Base-by-base conservation (phyloP, 108 stramenopile genomes). In the Aureococcus anophagefferens region DNA sequence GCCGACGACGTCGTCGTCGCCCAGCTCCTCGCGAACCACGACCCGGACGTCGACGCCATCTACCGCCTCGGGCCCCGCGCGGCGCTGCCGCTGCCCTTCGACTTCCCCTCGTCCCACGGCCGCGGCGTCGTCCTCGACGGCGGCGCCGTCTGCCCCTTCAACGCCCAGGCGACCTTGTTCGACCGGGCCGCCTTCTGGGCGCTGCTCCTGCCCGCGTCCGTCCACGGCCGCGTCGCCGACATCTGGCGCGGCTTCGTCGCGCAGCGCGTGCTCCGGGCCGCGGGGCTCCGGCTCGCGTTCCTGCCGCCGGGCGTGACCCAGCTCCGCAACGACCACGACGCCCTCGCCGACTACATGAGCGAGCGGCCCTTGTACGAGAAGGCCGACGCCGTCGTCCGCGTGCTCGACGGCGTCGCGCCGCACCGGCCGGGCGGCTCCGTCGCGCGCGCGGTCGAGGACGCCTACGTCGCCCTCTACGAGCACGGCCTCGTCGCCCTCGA, bases 211-310 rank as follows among this genome's bases (percentile, higher is more conserved):
- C 88, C 86, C 33, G 66, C 81, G 0, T 80, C 86, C 13, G 88
- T 88, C 13, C 75, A 77, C 62, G 83, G 83, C 4, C 74, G 88
- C 4, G 84, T 88, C 0, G 70, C 72, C 16, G 87, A 88, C 65
- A 88, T 88, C 34, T 88, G 87, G 87, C 75, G 87, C 18, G 62
- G 80, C 30, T 88, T 86, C 69, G 74, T 84, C 74, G 79, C 85
- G 32, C 82, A 84, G 63, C 5, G 66, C 0, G 25, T 85, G 29
- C 74, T 85, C 30, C 51, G 70, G 37, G 66, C 71, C 21, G 33
- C 68, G 21, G 77, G 72, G 16, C 33, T 79, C 5, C 46, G 46
- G 4, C 29, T 86, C 16, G 74, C 80, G 0, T 83, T 83, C 51
- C 36, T 66, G 0, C 76, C 85, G 16, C 83, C 85, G 40, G 40